Evolutionary conservation across 768 basidiomycete genomes (phyloP).

Genomic region (Xerocomus spinulosus): DNA sequence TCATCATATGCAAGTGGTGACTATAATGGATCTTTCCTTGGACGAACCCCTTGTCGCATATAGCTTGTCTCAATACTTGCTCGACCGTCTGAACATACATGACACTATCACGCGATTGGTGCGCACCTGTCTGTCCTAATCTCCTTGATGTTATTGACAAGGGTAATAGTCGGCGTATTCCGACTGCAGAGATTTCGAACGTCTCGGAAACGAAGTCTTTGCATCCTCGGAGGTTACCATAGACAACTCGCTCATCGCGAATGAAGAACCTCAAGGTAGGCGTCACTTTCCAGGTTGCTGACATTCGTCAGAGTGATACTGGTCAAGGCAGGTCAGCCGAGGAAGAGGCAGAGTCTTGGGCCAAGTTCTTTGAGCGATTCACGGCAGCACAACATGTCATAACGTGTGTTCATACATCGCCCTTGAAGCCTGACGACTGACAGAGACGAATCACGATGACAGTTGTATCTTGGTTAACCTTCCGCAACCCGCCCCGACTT

Average conservation of each 20-base stretch:
- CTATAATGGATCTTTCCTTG: constrained; percentile 7
- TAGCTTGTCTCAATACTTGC: constrained; percentile 18
- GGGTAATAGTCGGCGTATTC: constrained; percentile 19
- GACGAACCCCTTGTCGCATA: constrained; percentile 12
- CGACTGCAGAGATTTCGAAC: constrained; percentile 26
- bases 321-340: constrained; percentile 11
- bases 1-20: not conserved
- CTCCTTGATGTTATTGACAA: not conserved
- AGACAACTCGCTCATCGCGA: constrained; percentile 19
- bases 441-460: not conserved
- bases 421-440: not conserved
- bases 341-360: constrained; percentile 22
- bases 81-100: constrained; percentile 26
- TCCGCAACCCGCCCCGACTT: constrained; percentile 19
- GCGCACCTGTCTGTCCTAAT: not conserved
- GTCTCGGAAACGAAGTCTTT: constrained; percentile 25
- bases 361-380: constrained; percentile 18
- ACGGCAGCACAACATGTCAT: constrained; percentile 21
- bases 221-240: constrained; percentile 19
- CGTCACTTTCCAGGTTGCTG: not conserved
- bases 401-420: constrained; percentile 14
- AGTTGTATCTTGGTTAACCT: constrained; percentile 26
- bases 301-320: constrained; percentile 2
- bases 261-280: constrained; percentile 18
- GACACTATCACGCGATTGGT: constrained; percentile 27